A percentile compares a stretch with the other conserved stretches of the same genome.
Conservation (phyloP, 305 asterid species). For the Vinca major region DNA sequence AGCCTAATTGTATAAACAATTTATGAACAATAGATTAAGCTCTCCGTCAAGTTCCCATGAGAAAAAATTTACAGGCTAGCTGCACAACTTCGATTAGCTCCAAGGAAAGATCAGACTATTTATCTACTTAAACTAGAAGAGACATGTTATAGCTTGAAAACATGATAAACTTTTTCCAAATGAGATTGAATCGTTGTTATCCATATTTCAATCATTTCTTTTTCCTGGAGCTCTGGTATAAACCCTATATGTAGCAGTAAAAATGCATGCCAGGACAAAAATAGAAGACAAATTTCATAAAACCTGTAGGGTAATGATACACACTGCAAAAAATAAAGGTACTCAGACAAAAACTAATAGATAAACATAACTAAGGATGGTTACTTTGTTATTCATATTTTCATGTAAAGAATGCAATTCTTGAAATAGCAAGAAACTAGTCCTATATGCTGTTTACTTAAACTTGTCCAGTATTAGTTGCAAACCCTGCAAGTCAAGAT, state of each 20-base stretch:
- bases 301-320: not conserved
- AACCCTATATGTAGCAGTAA: not conserved
- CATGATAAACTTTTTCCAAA: not conserved
- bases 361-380: not conserved
- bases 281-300: not conserved
- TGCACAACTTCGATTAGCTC: not conserved
- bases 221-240: not conserved
- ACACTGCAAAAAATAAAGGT: not conserved
- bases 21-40: not conserved
- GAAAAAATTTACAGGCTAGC: not conserved
- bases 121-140: not conserved
- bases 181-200: not conserved
- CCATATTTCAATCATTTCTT: not conserved
- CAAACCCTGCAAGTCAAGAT: not conserved
- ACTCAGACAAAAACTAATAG: not conserved
- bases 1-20: not conserved
- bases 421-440: not conserved
- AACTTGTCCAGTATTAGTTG: not conserved
- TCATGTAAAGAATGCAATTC: slow-evolving; percentile 3
- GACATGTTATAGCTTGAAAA: not conserved
- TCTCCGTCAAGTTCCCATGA: not conserved
- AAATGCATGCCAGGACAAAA: not conserved
- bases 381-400: not conserved
- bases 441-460: not conserved
- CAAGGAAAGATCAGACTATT: not conserved